A percentile compares a stretch with the other conserved stretches of the same genome.
phyloP scores from a whole-genome alignment of 2,329 filamentous ascomycete genomes.

The Thelonectria rubi region DNA sequence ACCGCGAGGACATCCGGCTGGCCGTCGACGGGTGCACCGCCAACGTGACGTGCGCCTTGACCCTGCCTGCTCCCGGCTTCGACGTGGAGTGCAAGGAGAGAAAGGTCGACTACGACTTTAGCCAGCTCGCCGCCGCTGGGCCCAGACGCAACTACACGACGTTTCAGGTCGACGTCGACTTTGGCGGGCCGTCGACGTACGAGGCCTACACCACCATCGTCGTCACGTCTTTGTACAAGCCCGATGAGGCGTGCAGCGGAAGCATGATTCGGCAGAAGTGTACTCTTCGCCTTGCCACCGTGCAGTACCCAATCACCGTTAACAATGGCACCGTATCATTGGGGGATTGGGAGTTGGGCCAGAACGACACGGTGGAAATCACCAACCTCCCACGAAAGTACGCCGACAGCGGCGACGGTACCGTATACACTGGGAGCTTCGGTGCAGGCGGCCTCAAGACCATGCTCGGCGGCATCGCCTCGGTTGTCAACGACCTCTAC shows the following conservation, averaged over 20 bases:
- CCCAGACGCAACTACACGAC: not conserved
- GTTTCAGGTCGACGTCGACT: not conserved
- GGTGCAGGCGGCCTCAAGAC: not conserved
- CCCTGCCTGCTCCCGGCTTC: not conserved
- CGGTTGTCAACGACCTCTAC: not conserved
- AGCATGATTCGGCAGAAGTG: not conserved
- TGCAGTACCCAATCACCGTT: not conserved
- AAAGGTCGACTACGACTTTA: not conserved
- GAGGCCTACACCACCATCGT: not conserved
- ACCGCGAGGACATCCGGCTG: not conserved
- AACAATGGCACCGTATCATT: slow-evolving; percentile 1
- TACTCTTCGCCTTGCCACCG: not conserved
- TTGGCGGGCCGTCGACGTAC: not conserved
- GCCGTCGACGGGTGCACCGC: not conserved
- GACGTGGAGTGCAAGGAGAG: not conserved
- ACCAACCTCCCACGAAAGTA: not conserved
- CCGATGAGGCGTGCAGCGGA: not conserved
- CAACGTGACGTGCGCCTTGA: not conserved
- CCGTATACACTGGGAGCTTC: not conserved
- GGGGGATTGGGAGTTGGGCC: not conserved
- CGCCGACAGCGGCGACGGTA: not conserved
- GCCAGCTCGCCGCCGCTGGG: not conserved
- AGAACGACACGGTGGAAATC: slow-evolving; percentile 15
- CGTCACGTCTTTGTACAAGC: not conserved
- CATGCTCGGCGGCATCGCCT: slow-evolving; percentile 1